phyloP scores from a whole-genome alignment of 192 early-diverging fungal species.

The Podila horticola region DNA sequence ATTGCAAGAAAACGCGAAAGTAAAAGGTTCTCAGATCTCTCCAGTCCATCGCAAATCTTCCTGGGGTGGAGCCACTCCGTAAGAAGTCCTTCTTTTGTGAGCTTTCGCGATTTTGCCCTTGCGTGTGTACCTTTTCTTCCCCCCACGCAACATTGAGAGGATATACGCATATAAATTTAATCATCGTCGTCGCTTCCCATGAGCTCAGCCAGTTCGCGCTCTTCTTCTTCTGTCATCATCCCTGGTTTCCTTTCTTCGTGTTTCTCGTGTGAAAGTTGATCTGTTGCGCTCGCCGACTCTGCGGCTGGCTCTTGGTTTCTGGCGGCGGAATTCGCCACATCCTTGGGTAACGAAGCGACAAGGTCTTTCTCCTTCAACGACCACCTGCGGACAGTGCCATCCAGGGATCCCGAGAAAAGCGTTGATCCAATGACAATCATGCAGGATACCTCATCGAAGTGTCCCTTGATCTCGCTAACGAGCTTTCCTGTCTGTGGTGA shows the following conservation, averaged over 20 bases:
- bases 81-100: too few relatives aligned
- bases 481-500: conserved; percentile 72
- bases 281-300: too few relatives aligned
- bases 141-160: too few relatives aligned
- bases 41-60: too few relatives aligned
- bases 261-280: not conserved
- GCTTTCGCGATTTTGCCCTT: too few relatives aligned
- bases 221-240: conserved; percentile 89
- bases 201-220: conserved; percentile 88
- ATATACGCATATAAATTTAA: not conserved
- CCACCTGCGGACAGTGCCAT: conserved; percentile 90
- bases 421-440: conserved; percentile 67
- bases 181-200: conserved; percentile 72
- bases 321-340: conserved; percentile 17
- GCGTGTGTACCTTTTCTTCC: too few relatives aligned
- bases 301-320: not conserved
- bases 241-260: conserved; percentile 5
- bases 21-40: too few relatives aligned
- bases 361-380: conserved; percentile 40
- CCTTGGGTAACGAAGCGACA: conserved; percentile 1
- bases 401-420: conserved; percentile 85
- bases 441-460: conserved; percentile 89
- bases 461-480: conserved; percentile 81
- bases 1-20: too few relatives aligned
- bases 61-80: too few relatives aligned